Evolutionary conservation across 192 early-diverging fungal genomes (phyloP).

Genomic region (Coemansia erecta): DNA sequence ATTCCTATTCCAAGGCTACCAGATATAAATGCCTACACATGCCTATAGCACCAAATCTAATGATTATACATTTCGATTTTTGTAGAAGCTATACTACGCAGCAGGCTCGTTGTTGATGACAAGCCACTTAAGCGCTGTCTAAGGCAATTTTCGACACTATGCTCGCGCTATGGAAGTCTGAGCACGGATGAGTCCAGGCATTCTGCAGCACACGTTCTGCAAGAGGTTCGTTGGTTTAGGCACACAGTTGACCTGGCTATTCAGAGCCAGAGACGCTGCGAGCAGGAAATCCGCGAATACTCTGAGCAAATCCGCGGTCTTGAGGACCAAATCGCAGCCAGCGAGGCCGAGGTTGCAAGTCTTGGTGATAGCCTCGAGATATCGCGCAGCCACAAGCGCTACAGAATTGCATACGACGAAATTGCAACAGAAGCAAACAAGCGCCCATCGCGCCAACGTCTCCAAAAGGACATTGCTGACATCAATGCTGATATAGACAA

Average conservation of each 20-base stretch:
- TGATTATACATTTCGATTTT: not conserved
- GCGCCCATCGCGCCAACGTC: constrained; percentile 20
- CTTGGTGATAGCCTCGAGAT: constrained; percentile 38
- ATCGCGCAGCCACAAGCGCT: constrained; percentile 47
- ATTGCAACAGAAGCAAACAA: constrained; percentile 44
- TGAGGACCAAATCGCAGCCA: constrained; percentile 11
- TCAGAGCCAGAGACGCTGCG: constrained; percentile 40
- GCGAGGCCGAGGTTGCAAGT: constrained; percentile 12
- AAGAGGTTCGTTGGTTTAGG: constrained; percentile 48
- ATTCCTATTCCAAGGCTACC: too few species aligned
- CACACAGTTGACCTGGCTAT: constrained; percentile 32
- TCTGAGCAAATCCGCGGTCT: constrained; percentile 14
- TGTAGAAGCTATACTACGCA: constrained; percentile 41
- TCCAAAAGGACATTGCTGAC: constrained; percentile 24
- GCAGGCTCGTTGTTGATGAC: constrained; percentile 40
- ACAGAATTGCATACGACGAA: constrained; percentile 50
- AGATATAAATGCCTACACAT: not conserved
- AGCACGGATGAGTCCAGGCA: constrained; percentile 25
- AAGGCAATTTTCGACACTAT: constrained; percentile 34
- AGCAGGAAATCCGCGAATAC: constrained; percentile 18
- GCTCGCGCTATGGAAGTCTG: constrained; percentile 19
- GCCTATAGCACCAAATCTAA: not conserved
- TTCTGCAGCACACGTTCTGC: constrained; percentile 22
- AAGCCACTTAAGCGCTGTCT: constrained; percentile 43
- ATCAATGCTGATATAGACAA: constrained; percentile 37